These are phyloP conservation scores for Cladophialophora immunda DNA, from an alignment of 2,329 filamentous ascomycete genomes.

Conservation along the genomic window DNA sequence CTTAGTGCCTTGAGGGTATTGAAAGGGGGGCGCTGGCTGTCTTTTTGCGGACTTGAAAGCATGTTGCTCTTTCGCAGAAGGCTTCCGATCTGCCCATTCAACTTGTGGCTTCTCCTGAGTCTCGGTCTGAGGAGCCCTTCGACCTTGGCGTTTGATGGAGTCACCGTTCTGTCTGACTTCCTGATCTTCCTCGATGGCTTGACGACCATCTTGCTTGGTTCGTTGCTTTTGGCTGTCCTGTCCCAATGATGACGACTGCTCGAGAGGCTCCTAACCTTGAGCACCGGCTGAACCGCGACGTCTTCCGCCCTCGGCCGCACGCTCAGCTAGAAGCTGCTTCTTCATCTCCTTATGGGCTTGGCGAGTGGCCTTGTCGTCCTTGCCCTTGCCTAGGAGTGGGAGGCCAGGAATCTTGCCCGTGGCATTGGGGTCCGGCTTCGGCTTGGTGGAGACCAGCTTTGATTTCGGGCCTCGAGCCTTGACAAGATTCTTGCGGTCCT, in stretches of 20 bases:
- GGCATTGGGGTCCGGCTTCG: constrained; percentile 25
- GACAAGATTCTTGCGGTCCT: constrained; percentile 35
- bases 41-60: not conserved
- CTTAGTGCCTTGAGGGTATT: not conserved
- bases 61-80: not conserved
- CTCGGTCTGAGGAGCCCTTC: not conserved
- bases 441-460: constrained; percentile 25
- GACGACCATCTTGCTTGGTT: not conserved
- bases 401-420: constrained; percentile 27
- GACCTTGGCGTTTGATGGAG: not conserved
- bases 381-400: constrained; percentile 31
- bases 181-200: not conserved
- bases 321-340: constrained; percentile 21
- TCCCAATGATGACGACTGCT: not conserved
- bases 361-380: constrained; percentile 34
- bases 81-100: not conserved
- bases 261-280: constrained; percentile 3
- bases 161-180: not conserved
- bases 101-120: not conserved
- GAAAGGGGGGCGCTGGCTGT: not conserved
- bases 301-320: constrained; percentile 1
- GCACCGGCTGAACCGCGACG: not conserved
- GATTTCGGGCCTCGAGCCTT: constrained; percentile 35
- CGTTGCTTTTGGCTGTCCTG: not conserved
- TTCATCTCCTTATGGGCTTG: constrained; percentile 31